Percentiles rank a stretch among this genome's conserved stretches.
These are phyloP conservation scores for Choricystis sp. DNA, from an alignment of 139 green algal species.

Conservation along the genomic window DNA sequence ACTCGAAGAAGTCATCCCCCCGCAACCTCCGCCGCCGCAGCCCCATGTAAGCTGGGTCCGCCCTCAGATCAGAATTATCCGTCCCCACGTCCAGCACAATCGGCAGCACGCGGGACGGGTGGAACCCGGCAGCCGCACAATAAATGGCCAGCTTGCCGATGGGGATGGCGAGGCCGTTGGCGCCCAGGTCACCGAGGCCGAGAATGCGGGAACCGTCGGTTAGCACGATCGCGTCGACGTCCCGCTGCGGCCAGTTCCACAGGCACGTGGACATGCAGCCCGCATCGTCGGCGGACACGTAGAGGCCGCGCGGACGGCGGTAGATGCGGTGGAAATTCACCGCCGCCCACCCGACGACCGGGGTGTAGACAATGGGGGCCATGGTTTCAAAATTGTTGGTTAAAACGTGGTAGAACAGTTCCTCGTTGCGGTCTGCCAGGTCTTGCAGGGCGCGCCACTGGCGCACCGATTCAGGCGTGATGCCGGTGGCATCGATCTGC, in stretches of 20 bases:
- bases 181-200: conserved; percentile 65
- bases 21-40: conserved; percentile 47
- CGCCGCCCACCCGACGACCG: conserved; percentile 63
- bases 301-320: conserved; percentile 74
- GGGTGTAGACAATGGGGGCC: conserved; percentile 54
- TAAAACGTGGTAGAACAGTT: conserved; percentile 14
- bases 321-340: conserved; percentile 45
- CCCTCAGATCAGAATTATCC: conserved; percentile 48
- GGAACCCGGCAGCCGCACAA: conserved; percentile 73
- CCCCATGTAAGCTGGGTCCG: conserved; percentile 46
- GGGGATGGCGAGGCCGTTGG: conserved; percentile 58
- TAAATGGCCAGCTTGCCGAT: conserved; percentile 93
- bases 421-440: not conserved
- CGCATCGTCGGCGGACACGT: conserved; percentile 62
- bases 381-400: conserved; percentile 63
- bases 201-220: conserved; percentile 61
- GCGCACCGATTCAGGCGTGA: not conserved
- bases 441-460: not conserved
- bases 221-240: conserved; percentile 60
- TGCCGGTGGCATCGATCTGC: not conserved
- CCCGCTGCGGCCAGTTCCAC: conserved; percentile 31
- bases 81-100: conserved; percentile 77
- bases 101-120: conserved; percentile 67
- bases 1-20: conserved; percentile 50
- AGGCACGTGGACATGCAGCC: conserved; percentile 64